Base-by-base conservation (phyloP, 2,329 filamentous ascomycete species). In the Incumbomyces lentus region DNA sequence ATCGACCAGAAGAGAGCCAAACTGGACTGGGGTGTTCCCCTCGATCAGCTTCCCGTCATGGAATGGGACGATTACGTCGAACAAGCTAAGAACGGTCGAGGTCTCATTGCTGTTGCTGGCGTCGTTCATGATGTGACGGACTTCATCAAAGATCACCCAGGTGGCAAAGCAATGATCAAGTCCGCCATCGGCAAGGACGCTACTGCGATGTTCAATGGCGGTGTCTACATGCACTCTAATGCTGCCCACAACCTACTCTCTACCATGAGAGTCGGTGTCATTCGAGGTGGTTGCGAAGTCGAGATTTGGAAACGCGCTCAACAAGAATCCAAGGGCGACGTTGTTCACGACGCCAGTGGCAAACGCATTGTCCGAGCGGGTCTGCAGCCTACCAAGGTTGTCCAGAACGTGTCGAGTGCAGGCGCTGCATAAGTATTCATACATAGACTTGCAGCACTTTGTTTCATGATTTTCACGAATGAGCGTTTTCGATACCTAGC, bases 301-400 rank as follows among this genome's bases (percentile, higher is more conserved):
- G 86, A 93, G 74, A 88, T 92, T 67, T 93, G 86, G 86, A 92
- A 92, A 78, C 82, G 85, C 35, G 79, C 84, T 47, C 83, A 89
- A 65, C 78, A 81, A 58, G 54, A 56, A 39, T 52, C 53, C 34
- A 86, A 84, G 73, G 89, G 90, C 73, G 85, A 89, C 58, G 75
- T 85, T 48, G 78, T 86, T 64, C 88, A 86, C 64, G 89, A 95
- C 63, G 84, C 81, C 13, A 73, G 79, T 45, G 89, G 88, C 42
- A 77, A 86, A 65, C 81, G 84, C 54, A 88, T 95, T 57, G 78
- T 93, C 60, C 83, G 89, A 54, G 88, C 89, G 55, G 88, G 88
- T 45, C 74, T 79, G 59, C 89, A 95, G 70, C 78, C 86, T 49
- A 95, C 89, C 57, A 87, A 86, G 68, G 78, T 93, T 43, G 70